These are phyloP conservation scores for Suillus variegatus DNA, from an alignment of 768 basidiomycete species.

Conservation along the genomic window DNA sequence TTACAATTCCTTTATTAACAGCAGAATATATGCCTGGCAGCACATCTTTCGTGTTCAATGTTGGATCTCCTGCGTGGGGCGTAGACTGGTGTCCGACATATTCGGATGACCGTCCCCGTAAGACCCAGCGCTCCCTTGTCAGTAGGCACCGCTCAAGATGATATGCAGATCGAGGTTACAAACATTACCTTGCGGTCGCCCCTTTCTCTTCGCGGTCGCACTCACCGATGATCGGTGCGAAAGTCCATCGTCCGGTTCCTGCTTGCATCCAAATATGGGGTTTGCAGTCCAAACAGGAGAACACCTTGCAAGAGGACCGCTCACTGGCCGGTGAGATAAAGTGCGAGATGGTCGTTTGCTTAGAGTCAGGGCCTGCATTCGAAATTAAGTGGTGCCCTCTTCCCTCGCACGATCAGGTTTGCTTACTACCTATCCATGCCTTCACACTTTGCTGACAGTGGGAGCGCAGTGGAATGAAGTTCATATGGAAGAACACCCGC, in stretches of 20 bases:
- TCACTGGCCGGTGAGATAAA: slow-evolving; percentile 40
- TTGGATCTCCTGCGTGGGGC: slow-evolving; percentile 89
- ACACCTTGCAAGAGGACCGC: slow-evolving; percentile 25
- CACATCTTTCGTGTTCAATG: slow-evolving; percentile 73
- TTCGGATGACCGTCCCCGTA: slow-evolving; percentile 55
- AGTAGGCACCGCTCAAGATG: slow-evolving; percentile 1
- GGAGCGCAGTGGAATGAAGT: slow-evolving; percentile 21
- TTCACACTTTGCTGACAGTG: not conserved
- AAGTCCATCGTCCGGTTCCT: slow-evolving; percentile 50
- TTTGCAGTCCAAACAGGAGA: slow-evolving; percentile 29
- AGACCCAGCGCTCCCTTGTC: slow-evolving; percentile 16
- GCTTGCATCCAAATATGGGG: slow-evolving; percentile 92
- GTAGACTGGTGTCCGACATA: slow-evolving; percentile 93
- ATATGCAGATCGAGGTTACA: slow-evolving; percentile 49
- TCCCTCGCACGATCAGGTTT: slow-evolving; percentile 68
- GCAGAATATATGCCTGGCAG: slow-evolving; percentile 62
- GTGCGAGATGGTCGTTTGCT: slow-evolving; percentile 85
- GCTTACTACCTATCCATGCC: slow-evolving; percentile 17
- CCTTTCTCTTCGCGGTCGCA: slow-evolving; percentile 68
- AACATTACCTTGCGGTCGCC: slow-evolving; percentile 84
- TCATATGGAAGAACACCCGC: slow-evolving; percentile 23
- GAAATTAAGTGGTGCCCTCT: slow-evolving; percentile 94
- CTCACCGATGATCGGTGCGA: slow-evolving; percentile 66
- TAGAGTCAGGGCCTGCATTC: slow-evolving; percentile 78
- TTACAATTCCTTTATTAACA: slow-evolving; percentile 30